Evolutionary conservation across 768 basidiomycete genomes (phyloP), one percentile per base, ranked within the genome.

Genomic region (Lepiota venenata): DNA sequence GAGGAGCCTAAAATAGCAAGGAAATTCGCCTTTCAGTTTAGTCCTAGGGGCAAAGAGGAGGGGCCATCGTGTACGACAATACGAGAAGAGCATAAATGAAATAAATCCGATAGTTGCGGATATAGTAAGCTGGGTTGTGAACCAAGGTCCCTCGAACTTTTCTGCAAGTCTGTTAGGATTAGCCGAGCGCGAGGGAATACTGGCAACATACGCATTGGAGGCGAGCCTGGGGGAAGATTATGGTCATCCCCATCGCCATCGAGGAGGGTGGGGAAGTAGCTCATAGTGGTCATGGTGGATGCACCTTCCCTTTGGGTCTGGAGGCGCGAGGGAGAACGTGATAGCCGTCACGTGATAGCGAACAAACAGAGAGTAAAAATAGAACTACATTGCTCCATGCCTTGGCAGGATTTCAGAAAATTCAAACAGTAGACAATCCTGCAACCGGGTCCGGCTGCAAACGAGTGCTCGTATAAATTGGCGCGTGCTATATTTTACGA

Each of bases 131-230:
- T 98, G 96, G 1, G 95, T 97, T 18, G 84, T 84, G 69, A 99
- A 89, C 97, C 97, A 98, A 32, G 94, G 93, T 0, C 96, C 95
- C 64, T 91, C 86, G 66, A 90, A 93, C 64, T 80, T 89, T 59
- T 77, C 89, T 91, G 62, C 46, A 55, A 37, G 47, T 16, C 46
- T 21, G 25, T 55, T 22, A 58, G 58, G n/a, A 48, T 41, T 38
- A 21, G n/a, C 2, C 21, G 3, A 37, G 39, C 4, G 39, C 4
- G 38, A 29, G 35, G 21, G 16, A 52, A 22, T 50, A 38, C 38
- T 45, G 9, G 4, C 10, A 11, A 75, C 82, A 62, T 64, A 84
- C 84, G 63, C n/a, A 76, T 85, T 5, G 85, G 85, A 25, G 85
- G 85, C 22, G 83, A 70, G 25, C 85, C 85, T 0, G 84, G 85